Evolutionary conservation across 2,329 filamentous ascomycete genomes (phyloP).

Genomic region (Hypocrella siamensis): DNA sequence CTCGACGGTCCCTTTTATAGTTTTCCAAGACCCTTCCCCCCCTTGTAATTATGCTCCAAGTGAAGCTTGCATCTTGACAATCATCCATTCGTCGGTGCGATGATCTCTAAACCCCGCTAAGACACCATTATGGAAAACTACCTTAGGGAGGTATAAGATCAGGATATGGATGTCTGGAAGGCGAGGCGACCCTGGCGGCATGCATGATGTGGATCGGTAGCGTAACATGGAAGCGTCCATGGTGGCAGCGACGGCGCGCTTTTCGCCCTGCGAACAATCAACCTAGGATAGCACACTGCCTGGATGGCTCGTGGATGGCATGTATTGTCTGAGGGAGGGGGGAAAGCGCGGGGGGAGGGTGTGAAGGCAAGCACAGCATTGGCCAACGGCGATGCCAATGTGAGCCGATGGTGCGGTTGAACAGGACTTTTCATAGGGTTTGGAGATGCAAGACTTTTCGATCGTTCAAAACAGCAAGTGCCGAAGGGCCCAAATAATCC

Average conservation of each 20-base stretch:
- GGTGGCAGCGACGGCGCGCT: too few relatives aligned
- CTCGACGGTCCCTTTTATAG: constrained; percentile 48
- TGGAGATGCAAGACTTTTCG: neutral
- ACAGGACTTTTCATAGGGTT: neutral
- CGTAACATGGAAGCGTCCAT: constrained; percentile 10
- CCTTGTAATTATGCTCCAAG: constrained; percentile 18
- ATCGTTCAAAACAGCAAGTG: too few relatives aligned
- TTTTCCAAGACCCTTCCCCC: constrained; percentile 23
- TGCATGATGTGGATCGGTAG: constrained; percentile 17
- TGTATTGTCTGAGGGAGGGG: constrained; percentile 6
- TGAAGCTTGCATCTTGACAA: constrained; percentile 24
- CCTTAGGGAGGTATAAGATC: constrained; percentile 9
- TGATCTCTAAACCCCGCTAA: constrained; percentile 24
- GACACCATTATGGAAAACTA: constrained; percentile 4
- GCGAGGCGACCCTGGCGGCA: constrained; percentile 17
- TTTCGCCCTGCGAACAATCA: too few relatives aligned
- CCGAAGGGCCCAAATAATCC: too few relatives aligned
- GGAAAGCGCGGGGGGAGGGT: constrained; percentile 4
- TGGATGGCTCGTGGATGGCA: too few relatives aligned
- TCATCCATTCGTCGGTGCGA: constrained; percentile 26
- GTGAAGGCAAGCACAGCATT: constrained; percentile 8
- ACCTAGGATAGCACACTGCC: too few relatives aligned
- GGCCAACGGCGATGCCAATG: constrained; percentile 2
- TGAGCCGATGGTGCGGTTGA: constrained; percentile 1
- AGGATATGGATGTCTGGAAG: constrained; percentile 10